phyloP scores from a whole-genome alignment of 345 rosid species.

The Triadica sebifera region DNA sequence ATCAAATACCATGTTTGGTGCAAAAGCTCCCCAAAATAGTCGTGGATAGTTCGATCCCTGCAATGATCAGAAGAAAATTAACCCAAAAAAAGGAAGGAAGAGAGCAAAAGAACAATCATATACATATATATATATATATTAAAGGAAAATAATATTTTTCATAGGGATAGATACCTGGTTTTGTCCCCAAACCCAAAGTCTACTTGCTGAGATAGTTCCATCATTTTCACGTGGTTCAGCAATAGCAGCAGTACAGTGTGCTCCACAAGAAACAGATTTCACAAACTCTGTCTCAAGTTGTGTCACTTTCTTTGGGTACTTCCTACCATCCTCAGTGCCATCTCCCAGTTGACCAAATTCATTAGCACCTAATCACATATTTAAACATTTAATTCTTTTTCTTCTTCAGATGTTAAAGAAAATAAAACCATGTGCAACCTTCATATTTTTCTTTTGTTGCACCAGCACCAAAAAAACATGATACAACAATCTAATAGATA shows the following conservation, averaged over 20 bases:
- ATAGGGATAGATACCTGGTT: constrained; percentile 57
- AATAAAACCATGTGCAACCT: neutral
- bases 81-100: neutral
- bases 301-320: constrained; percentile 74
- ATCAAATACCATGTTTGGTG: constrained; percentile 54
- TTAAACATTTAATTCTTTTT: neutral
- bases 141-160: neutral
- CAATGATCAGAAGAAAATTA: constrained; percentile 14
- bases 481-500: neutral
- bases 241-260: constrained; percentile 85
- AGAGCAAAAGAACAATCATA: neutral
- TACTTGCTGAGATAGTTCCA: constrained; percentile 56
- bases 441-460: neutral
- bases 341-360: constrained; percentile 98
- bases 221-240: constrained; percentile 77
- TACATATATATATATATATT: too few species aligned
- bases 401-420: neutral
- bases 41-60: constrained; percentile 93
- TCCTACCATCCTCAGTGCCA: constrained; percentile 84
- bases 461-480: neutral
- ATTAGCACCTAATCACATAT: constrained; percentile 59
- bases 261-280: constrained; percentile 89
- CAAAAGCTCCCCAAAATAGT: constrained; percentile 81
- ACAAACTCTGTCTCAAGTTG: constrained; percentile 81
- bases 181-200: constrained; percentile 99